Conservation (phyloP, 495 filamentous ascomycete species). For the Penicillium simplicissimum region DNA sequence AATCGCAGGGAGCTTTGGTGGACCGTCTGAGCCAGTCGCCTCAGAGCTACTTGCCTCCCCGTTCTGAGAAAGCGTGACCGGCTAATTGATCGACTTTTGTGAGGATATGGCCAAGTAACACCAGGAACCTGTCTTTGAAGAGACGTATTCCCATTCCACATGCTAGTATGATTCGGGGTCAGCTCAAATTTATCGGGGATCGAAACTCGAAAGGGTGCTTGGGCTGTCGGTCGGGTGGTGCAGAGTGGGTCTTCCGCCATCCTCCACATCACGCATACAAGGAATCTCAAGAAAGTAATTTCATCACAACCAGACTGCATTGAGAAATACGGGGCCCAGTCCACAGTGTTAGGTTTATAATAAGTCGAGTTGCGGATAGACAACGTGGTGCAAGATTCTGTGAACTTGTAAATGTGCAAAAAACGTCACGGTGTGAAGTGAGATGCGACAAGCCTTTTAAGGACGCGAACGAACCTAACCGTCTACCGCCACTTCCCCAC, state of each 20-base stretch:
- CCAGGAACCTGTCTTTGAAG: not conserved
- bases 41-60: constrained; percentile 1
- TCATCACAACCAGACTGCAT: constrained; percentile 1
- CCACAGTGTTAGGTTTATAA: not conserved
- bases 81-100: too few species aligned
- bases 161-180: not conserved
- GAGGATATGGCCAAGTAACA: constrained; percentile 1
- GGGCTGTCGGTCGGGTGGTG: not conserved
- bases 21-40: not conserved
- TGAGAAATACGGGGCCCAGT: not conserved
- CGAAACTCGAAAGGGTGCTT: constrained; percentile 2
- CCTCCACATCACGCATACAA: constrained; percentile 1
- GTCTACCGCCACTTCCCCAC: not conserved
- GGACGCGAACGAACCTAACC: not conserved
- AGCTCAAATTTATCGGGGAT: not conserved
- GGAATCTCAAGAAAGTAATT: constrained; percentile 1
- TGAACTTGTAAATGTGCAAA: not conserved
- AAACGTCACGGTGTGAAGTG: not conserved
- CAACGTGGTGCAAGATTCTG: not conserved
- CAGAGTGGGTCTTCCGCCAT: not conserved
- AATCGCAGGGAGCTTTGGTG: constrained; percentile 1
- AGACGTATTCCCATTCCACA: not conserved
- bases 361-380: constrained; percentile 2
- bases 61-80: not conserved
- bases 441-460: constrained; percentile 3